Percentiles rank a stretch among this genome's conserved stretches.
phyloP scores from a whole-genome alignment of 2,329 filamentous ascomycete species.

The Phyllosticta citriasiana region DNA sequence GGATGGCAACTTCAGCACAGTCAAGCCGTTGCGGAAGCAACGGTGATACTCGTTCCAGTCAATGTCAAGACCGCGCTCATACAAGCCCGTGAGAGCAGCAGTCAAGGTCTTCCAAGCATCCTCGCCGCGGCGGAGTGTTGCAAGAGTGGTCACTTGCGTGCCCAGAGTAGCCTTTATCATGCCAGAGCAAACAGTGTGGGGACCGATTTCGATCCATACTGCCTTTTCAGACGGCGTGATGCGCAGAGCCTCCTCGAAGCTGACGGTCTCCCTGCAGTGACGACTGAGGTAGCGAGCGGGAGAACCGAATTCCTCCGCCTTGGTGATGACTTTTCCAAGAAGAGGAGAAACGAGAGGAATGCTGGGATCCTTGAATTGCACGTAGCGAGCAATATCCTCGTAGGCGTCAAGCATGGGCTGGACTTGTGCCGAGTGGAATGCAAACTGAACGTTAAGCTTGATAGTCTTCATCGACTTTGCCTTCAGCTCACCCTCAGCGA shows the following conservation, averaged over 20 bases:
- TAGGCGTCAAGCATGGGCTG: constrained; percentile 36
- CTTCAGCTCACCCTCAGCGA: constrained; percentile 7
- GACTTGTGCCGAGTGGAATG: constrained; percentile 21
- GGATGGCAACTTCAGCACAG: constrained; percentile 43
- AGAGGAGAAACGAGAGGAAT: constrained; percentile 37
- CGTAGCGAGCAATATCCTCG: constrained; percentile 23
- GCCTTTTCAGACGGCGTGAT: constrained; percentile 20
- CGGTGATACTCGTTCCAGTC: constrained; percentile 53
- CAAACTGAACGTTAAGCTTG: constrained; percentile 15
- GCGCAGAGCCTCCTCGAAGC: constrained; percentile 31
- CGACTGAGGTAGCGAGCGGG: constrained; percentile 29
- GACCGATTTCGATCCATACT: constrained; percentile 37
- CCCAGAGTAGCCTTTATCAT: constrained; percentile 20
- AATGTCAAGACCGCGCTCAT: constrained; percentile 45
- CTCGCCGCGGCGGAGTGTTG: constrained; percentile 7
- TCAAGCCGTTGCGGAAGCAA: constrained; percentile 35
- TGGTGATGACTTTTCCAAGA: constrained; percentile 32
- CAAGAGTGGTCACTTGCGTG: constrained; percentile 1
- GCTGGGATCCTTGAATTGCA: constrained; percentile 12
- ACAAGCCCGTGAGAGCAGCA: constrained; percentile 38
- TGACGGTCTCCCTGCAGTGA: constrained; percentile 22
- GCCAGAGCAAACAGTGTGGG: constrained; percentile 37
- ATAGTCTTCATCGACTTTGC: constrained; percentile 10
- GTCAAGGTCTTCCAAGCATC: constrained; percentile 29
- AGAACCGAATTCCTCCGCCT: constrained; percentile 24